Base-by-base conservation (phyloP, 2,329 filamentous ascomycete genomes). In the Verticillium klebahnii region DNA sequence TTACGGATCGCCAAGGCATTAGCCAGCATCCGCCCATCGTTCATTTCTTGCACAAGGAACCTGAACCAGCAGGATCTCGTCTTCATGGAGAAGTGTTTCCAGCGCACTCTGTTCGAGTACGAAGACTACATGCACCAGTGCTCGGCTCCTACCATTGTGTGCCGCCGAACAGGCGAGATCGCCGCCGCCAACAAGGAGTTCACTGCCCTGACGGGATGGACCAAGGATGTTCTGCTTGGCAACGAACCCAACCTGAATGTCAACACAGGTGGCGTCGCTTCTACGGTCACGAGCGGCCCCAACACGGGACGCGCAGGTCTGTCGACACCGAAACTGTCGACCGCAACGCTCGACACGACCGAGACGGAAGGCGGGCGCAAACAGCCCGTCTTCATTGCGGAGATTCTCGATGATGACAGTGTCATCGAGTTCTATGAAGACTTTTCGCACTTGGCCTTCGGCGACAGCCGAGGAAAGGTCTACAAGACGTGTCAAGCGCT, bases 71-170 rank as follows among this genome's bases (percentile, higher is more conserved):
- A 95, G 69, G 95, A 99, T 74, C 81, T 98, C 32, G 88, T 99
- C 25, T 97, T 98, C 74, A 97, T 97, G 90, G 95, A 99, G 74
- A 96, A 96, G 77, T 96, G 91, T 70, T 92, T 98, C 72, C 95
- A 99, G 75, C 87, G 95, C 40, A 96, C 92, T 0, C 81, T 98
- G 12, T 92, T 93, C 71, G 93, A 97, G 72, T 96, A 96, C 70
- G 92, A 98, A 72, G 92, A 96, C 66, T 95, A 96, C 67, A 90
- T 97, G 79, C 88, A 91, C 62, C 88, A 92, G 66, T 92, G 90
- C 64, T 92, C 92, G 45, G 96, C 93, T 4, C 95, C 95, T 0
- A 96, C 93, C 0, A 87, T 99, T 62, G 92, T 98, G 31, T 96
- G 92, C 71, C 88, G 95, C 57, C 87, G 95, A 57, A 97, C 93